Conservation (phyloP, 768 basidiomycete species). For the Pholiota microspora region DNA sequence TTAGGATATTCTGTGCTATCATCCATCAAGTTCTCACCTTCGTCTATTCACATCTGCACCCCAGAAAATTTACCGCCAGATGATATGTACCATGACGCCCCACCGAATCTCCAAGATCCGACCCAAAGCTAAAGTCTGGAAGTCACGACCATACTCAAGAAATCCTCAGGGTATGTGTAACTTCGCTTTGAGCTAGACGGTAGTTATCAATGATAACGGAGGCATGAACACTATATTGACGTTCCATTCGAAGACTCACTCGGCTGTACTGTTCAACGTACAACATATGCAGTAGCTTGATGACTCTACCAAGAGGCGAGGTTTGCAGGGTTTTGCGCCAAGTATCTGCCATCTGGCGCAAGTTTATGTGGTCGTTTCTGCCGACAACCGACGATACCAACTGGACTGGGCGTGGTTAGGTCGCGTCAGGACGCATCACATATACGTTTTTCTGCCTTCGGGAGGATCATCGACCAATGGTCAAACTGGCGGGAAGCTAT, state of each 20-base stretch:
- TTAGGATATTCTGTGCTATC: background rate
- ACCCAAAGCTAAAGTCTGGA: background rate
- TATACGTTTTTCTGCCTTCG: slow-evolving; percentile 1
- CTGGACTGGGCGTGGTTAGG: too few species aligned
- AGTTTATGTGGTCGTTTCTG: background rate
- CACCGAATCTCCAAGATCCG: background rate
- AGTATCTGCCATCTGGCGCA: background rate
- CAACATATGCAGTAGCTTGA: background rate
- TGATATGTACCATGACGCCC: background rate
- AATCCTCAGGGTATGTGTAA: background rate
- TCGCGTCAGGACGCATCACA: background rate
- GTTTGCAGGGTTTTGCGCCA: too few species aligned
- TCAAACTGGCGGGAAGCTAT: background rate
- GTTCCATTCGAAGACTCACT: background rate
- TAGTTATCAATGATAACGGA: background rate
- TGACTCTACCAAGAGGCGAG: background rate
- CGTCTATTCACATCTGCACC: background rate
- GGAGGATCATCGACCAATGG: slow-evolving; percentile 11
- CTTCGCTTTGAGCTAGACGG: background rate
- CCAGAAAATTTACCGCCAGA: background rate
- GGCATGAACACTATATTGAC: background rate
- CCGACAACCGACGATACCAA: slow-evolving; percentile 1
- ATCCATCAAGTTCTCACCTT: background rate
- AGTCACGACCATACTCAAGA: background rate
- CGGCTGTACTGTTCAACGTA: background rate